phyloP scores from a whole-genome alignment of 129 eudicot species.

The Mikania micrantha region DNA sequence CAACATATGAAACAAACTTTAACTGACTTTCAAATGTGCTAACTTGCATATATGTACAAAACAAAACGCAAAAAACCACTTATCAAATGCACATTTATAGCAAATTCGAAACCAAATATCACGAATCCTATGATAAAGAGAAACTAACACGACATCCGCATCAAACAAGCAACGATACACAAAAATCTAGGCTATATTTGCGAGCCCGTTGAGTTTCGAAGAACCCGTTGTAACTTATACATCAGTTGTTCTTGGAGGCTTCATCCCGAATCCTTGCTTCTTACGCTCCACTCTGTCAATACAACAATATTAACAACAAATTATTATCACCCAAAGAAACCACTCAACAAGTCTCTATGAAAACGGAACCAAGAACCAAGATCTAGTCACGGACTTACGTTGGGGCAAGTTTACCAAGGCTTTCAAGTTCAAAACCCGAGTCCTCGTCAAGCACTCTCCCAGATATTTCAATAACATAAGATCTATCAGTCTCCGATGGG shows the following conservation, averaged over 20 bases:
- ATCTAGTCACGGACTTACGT: slow-evolving; percentile 45
- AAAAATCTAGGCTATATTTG: slow-evolving; percentile 4
- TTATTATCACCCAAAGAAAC: background rate
- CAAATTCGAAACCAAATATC: slow-evolving; percentile 13
- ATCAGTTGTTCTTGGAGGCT: slow-evolving; percentile 42
- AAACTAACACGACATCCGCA: background rate
- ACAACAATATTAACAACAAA: slow-evolving; percentile 11
- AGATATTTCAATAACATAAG: slow-evolving; percentile 85
- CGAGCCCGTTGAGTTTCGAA: background rate
- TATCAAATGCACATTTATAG: background rate
- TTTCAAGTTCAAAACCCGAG: slow-evolving; percentile 81
- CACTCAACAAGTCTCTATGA: background rate
- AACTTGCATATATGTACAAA: background rate
- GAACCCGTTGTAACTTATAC: slow-evolving; percentile 12
- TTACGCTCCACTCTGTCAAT: slow-evolving; percentile 68
- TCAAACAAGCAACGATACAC: slow-evolving; percentile 9
- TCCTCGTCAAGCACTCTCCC: slow-evolving; percentile 90
- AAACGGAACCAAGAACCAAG: background rate
- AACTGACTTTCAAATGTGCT: background rate
- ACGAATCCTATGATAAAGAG: background rate
- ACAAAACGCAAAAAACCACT: background rate
- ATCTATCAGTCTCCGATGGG: slow-evolving; percentile 55
- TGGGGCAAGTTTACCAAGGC: slow-evolving; percentile 98
- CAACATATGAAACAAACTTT: background rate
- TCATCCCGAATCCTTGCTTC: slow-evolving; percentile 97